Evolutionary conservation across 176 grass and related monocot species (phyloP), one percentile per base, ranked within the genome.

Genomic region (Avena atlantica): DNA sequence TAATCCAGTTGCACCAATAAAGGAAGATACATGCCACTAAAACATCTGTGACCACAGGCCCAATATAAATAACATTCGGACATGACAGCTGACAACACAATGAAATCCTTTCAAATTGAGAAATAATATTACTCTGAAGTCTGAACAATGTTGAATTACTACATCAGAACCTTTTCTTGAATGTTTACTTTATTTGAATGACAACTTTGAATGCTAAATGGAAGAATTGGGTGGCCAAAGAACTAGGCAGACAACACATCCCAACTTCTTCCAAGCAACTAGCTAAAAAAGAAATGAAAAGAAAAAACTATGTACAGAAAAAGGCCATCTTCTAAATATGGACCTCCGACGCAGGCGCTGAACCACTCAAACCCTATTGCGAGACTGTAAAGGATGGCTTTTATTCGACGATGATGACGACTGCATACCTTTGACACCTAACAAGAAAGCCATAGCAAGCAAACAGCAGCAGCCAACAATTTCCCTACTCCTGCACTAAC

Each of bases 271-370:
- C 70, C 80, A 84, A 56, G 59, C 69, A 87, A 86, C 81, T 84
- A 89, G 29, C 79, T 89, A 86, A 25, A 80, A 83, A 86, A 88
- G 15, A 31, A 31, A 76, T 21, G 25, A 75, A 4, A 25, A 69
- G n/a, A 20, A 56, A 52, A 80, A 73, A 83, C 19, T 84, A 89
- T 92, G 73, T 88, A 92, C 83, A 92, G 47, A 82, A 29, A 42
- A 79, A 92, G 90, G 61, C 87, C 70, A 92, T 72, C 87, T 76
- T 87, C 76, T 84, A n/a, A 51, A 42, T 69, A 89, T 87, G 91
- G 80, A 61, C 84, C 68, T 85, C 76, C 25, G 21, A 65, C 8
- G 60, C 57, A n/a, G 51, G 89, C 40, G 27, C 59, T 64, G 53
- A 80, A 70, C 60, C 57, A 66, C 81, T 83, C n/a, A 29, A 92